Evolutionary conservation across 805 yeast species (phyloP).

Genomic region (Ogataea trehaloabstinens): DNA sequence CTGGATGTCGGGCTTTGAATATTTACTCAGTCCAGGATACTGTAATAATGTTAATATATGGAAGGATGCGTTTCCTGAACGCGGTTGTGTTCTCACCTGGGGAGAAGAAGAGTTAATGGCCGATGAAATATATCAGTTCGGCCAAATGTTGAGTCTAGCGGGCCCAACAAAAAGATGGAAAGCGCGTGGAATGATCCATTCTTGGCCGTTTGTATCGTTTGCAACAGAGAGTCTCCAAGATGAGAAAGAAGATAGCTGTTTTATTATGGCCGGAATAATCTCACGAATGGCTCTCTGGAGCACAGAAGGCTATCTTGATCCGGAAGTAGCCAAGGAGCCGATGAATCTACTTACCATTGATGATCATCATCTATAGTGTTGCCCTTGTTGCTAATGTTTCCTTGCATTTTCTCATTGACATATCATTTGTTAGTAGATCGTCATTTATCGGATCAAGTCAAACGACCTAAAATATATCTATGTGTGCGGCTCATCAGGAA

Average conservation of each 20-base stretch:
- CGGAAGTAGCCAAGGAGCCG: conserved; percentile 25
- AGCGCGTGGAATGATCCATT: conserved; percentile 38
- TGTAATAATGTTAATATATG: conserved; percentile 34
- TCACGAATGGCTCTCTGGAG: conserved; percentile 46
- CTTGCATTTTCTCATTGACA: conserved; percentile 2
- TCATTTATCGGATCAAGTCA: too few species aligned
- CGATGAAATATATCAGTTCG: conserved; percentile 37
- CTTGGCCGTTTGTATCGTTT: conserved; percentile 47
- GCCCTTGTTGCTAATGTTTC: conserved; percentile 1
- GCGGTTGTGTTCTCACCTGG: conserved; percentile 41
- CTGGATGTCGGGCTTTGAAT: conserved; percentile 17
- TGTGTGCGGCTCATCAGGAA: too few species aligned
- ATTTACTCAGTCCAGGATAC: conserved; percentile 33
- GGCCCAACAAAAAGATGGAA: conserved; percentile 35
- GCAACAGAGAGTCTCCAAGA: conserved; percentile 41
- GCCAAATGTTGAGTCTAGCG: conserved; percentile 21
- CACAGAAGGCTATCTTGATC: conserved; percentile 28
- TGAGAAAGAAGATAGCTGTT: conserved; percentile 42
- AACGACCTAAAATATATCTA: too few species aligned
- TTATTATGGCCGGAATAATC: conserved; percentile 36
- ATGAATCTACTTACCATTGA: conserved; percentile 35
- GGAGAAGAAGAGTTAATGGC: conserved; percentile 43
- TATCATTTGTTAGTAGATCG: not conserved
- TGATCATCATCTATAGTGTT: conserved; percentile 24
- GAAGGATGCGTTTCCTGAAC: conserved; percentile 39